These are phyloP conservation scores for Fusarium sp. DNA, from an alignment of 2,329 filamentous ascomycete species.

Conservation along the genomic window DNA sequence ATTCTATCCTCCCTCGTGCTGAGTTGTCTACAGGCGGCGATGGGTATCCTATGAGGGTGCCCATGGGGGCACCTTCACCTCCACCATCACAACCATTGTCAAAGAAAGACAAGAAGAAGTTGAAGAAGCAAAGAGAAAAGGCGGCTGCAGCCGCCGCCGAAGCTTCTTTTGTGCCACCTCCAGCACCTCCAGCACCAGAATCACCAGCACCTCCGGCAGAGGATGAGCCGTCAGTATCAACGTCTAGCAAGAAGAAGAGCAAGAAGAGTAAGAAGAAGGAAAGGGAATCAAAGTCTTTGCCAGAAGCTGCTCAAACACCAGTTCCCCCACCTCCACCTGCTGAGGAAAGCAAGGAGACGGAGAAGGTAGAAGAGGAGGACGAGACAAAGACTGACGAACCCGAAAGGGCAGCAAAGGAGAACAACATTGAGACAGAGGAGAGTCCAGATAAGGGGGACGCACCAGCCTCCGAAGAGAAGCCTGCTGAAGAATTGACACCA, in stretches of 20 bases:
- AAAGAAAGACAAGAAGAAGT: conserved; percentile 45
- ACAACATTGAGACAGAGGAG: conserved; percentile 17
- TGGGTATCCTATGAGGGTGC: conserved; percentile 34
- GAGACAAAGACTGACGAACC: conserved; percentile 30
- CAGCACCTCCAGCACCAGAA: conserved; percentile 32
- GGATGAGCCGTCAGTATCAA: conserved; percentile 16
- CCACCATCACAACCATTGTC: conserved; percentile 18
- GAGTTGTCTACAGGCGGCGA: conserved; percentile 22
- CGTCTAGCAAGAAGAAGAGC: conserved; percentile 36
- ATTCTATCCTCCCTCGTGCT: conserved; percentile 1
- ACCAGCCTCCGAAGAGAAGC: conserved; percentile 15
- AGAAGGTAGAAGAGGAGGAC: conserved; percentile 35
- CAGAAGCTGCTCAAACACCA: conserved; percentile 15
- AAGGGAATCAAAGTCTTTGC: conserved; percentile 20
- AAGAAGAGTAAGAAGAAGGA: conserved; percentile 49
- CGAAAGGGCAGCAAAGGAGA: conserved; percentile 30
- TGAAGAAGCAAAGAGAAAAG: conserved; percentile 35
- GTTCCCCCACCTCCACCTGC: conserved; percentile 13
- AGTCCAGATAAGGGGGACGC: conserved; percentile 17
- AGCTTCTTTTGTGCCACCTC: conserved; percentile 16
- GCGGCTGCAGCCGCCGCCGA: conserved; percentile 16
- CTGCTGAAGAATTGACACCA: conserved; percentile 20
- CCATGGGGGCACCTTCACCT: conserved; percentile 17
- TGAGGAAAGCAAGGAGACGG: conserved; percentile 36
- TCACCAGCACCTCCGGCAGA: conserved; percentile 27